Percentiles rank a stretch among this genome's conserved stretches.
Evolutionary conservation across 2,329 filamentous ascomycete species (phyloP).

Genomic region (Lecanicillium sp.): DNA sequence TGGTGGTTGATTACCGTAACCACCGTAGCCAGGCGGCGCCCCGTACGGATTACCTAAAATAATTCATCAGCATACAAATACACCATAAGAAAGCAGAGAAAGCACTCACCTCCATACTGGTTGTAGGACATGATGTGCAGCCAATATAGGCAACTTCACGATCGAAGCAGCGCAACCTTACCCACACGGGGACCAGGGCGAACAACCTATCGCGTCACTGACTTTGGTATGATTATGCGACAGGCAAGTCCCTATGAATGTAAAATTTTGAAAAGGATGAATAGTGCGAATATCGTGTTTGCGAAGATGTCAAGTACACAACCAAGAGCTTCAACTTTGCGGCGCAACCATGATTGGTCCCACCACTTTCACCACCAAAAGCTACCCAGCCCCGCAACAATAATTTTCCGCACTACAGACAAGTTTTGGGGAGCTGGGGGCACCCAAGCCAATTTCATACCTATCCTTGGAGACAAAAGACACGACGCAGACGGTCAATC

Average conservation of each 20-base stretch:
- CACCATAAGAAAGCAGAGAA: background rate
- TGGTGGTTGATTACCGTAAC: constrained; percentile 39
- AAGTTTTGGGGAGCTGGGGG: background rate
- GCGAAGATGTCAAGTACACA: no score
- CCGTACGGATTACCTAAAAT: constrained; percentile 52
- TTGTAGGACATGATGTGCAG: constrained; percentile 45
- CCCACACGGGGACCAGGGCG: no score
- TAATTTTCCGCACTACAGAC: constrained; percentile 5
- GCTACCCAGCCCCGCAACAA: constrained; percentile 5
- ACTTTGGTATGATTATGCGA: no score
- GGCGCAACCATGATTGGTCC: constrained; percentile 11
- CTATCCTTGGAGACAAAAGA: no score
- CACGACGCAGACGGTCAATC: no score
- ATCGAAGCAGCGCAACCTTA: no score
- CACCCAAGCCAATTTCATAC: no score
- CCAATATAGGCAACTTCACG: no score
- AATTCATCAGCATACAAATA: background rate
- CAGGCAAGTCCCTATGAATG: no score
- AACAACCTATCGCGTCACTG: no score
- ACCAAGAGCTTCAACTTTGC: constrained; percentile 8
- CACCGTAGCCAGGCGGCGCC: constrained; percentile 63
- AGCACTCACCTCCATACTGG: constrained; percentile 45
- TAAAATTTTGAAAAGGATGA: no score
- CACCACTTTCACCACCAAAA: constrained; percentile 3
- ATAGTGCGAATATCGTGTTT: no score